Base-by-base conservation (phyloP, 2,329 filamentous ascomycete species). In the Diplodia intermedia region DNA sequence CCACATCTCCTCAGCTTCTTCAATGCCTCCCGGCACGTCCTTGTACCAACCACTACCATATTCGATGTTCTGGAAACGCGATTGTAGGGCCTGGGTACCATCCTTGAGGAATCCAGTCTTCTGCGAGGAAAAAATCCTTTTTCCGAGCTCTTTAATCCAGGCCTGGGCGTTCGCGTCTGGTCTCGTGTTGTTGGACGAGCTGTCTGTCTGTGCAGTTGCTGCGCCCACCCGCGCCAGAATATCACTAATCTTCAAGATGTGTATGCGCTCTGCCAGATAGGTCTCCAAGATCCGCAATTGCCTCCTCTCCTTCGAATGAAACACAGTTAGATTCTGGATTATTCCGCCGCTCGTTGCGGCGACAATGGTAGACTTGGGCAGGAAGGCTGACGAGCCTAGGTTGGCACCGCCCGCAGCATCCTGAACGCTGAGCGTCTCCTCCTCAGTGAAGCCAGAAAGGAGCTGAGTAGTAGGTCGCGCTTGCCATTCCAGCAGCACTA, bases 401-500 rank as follows among this genome's bases (percentile, higher is more conserved):
- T 88, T 89, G 68, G 86, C 86, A 33, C 88, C 84, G 23, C 90
- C 90, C 14, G 90, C 87, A 18, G 91, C 91, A 73, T 91, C 90
- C 73, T 91, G 89, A 55, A 96, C 81, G 73, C 92, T 93, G 67
- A 89, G 85, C 18, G 89, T 84, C 82, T 96, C 92, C 72, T 95
- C 92, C 56, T 90, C 89, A 0, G 92, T 93, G 68, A 94, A 87
- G 1, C 89, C 88, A 15, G 86, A 86, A 52, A 89, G 83, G 1
- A 97, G 85, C 73, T 93, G 89, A 55, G 85, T 84, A n/a, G 88
- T 84, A n/a, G 93, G 83, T 43, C 93, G 88, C 71, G 86, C 87
- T 80, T 98, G 94, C 84, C 91, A 91, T 84, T 98, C 95, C 55
- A 95, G 81, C 7, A 96, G 82, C 2, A 90, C 90, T 53, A 97